Evolutionary conservation across 2,329 filamentous ascomycete species (phyloP).

Genomic region (Ascochyta viciae-villosae): DNA sequence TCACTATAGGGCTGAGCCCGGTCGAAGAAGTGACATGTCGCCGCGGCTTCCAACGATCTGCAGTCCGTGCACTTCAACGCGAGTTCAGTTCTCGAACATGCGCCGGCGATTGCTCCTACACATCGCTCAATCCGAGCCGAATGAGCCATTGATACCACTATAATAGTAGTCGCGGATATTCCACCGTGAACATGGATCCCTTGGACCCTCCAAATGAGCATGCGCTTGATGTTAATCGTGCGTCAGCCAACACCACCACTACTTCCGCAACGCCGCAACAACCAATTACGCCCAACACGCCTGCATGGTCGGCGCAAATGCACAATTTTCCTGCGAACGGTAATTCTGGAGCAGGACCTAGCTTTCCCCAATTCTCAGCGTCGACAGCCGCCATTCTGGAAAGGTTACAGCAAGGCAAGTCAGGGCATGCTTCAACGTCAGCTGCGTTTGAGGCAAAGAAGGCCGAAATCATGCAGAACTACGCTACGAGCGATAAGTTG

Average conservation of each 20-base stretch:
- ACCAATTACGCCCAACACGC: conserved; percentile 27
- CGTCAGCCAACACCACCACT: conserved; percentile 26
- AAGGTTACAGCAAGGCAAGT: conserved; percentile 44
- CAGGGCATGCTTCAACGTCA: conserved; percentile 44
- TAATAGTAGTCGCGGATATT: conserved; percentile 23
- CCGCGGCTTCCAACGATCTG: conserved; percentile 15
- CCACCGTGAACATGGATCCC: conserved; percentile 27
- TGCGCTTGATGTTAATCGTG: conserved; percentile 26
- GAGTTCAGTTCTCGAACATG: conserved; percentile 10
- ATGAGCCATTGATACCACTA: conserved; percentile 13
- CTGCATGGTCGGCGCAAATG: conserved; percentile 40
- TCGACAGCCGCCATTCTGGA: conserved; percentile 53
- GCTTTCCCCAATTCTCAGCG: conserved; percentile 45
- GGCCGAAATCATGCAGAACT: conserved; percentile 54
- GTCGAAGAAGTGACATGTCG: background rate
- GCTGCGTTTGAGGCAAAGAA: conserved; percentile 56
- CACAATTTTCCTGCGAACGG: conserved; percentile 26
- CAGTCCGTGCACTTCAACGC: conserved; percentile 14
- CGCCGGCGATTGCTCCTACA: conserved; percentile 9
- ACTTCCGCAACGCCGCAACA: conserved; percentile 32
- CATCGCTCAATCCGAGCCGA: conserved; percentile 6
- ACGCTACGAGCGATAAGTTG: conserved; percentile 54
- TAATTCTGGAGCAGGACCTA: conserved; percentile 13
- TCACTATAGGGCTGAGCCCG: background rate
- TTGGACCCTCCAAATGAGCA: conserved; percentile 15